Evolutionary conservation across 768 basidiomycete genomes (phyloP).

Genomic region (Tricholoma sp.): DNA sequence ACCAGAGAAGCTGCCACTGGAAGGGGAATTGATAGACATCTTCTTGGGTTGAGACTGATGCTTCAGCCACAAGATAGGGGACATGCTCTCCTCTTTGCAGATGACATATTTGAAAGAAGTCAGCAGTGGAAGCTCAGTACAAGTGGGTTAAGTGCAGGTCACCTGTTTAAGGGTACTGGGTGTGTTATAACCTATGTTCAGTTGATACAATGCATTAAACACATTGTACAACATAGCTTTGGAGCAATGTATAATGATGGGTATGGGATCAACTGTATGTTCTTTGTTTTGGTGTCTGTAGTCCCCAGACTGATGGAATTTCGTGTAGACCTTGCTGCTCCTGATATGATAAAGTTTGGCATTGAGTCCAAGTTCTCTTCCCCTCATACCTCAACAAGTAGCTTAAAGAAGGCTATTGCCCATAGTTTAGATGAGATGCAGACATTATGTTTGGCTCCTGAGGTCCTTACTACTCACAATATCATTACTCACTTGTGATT

Average conservation of each 20-base stretch:
- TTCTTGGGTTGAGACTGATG: slow-evolving; percentile 76
- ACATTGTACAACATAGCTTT: slow-evolving; percentile 45
- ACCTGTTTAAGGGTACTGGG: slow-evolving; percentile 86
- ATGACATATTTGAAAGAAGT: slow-evolving; percentile 68
- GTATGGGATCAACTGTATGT: slow-evolving; percentile 91
- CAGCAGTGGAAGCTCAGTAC: slow-evolving; percentile 87
- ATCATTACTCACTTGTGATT: slow-evolving; percentile 28
- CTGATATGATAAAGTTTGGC: slow-evolving; percentile 81
- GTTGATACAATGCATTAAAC: background rate
- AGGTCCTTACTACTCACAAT: slow-evolving; percentile 15
- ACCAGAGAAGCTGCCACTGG: slow-evolving; percentile 78
- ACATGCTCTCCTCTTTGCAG: slow-evolving; percentile 62
- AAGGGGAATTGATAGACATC: slow-evolving; percentile 83
- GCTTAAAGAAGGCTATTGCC: slow-evolving; percentile 57
- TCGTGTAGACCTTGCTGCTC: slow-evolving; percentile 70
- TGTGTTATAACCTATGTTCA: slow-evolving; percentile 23
- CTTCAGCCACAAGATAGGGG: slow-evolving; percentile 52
- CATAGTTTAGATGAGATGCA: slow-evolving; percentile 70
- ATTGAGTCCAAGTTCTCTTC: slow-evolving; percentile 84
- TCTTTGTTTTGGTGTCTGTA: background rate
- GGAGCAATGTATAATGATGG: slow-evolving; percentile 80
- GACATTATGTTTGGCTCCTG: slow-evolving; percentile 36
- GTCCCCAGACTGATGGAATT: background rate
- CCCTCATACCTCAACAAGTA: slow-evolving; percentile 60
- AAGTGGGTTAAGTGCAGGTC: slow-evolving; percentile 82